These are phyloP conservation scores for Fusarium sp. DNA, from an alignment of 2,329 filamentous ascomycete genomes.

Conservation along the genomic window DNA sequence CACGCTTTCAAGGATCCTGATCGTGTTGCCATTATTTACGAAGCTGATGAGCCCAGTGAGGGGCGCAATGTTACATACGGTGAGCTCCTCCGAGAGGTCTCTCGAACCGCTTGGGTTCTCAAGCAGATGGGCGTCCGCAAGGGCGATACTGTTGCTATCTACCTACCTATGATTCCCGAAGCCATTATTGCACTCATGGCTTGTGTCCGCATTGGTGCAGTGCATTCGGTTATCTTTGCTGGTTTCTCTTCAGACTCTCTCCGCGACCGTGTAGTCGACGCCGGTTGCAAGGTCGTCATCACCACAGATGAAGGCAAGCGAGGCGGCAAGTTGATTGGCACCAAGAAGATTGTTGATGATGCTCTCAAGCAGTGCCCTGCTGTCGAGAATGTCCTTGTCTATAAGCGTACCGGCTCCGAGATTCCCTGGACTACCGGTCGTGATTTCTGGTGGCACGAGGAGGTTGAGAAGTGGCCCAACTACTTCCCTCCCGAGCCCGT, in stretches of 20 bases:
- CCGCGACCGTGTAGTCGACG: constrained; percentile 93
- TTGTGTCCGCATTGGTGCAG: constrained; percentile 89
- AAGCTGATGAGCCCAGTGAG: constrained; percentile 90
- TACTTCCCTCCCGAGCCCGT: constrained; percentile 92
- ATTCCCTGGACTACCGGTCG: constrained; percentile 90
- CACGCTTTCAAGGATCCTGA: constrained; percentile 96
- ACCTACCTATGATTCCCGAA: constrained; percentile 99
- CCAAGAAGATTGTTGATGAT: constrained; percentile 99
- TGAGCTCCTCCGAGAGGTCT: constrained; percentile 93
- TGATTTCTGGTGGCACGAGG: constrained; percentile 98
- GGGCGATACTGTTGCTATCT: constrained; percentile 96
- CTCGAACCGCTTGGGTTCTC: constrained; percentile 84
- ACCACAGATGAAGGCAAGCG: constrained; percentile 98
- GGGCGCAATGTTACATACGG: constrained; percentile 92
- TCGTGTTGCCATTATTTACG: constrained; percentile 97
- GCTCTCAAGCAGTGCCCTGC: constrained; percentile 95
- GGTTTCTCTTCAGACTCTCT: constrained; percentile 98
- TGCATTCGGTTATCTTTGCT: constrained; percentile 98
- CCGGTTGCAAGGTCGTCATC: constrained; percentile 91
- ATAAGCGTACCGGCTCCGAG: constrained; percentile 93
- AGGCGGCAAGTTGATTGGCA: constrained; percentile 95
- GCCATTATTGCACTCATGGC: constrained; percentile 92
- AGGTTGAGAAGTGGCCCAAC: constrained; percentile 94
- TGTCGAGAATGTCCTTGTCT: constrained; percentile 87
- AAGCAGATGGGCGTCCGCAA: constrained; percentile 97